These are phyloP conservation scores for Leucocoprinus sp. DNA, from an alignment of 768 basidiomycete species.

Conservation along the genomic window DNA sequence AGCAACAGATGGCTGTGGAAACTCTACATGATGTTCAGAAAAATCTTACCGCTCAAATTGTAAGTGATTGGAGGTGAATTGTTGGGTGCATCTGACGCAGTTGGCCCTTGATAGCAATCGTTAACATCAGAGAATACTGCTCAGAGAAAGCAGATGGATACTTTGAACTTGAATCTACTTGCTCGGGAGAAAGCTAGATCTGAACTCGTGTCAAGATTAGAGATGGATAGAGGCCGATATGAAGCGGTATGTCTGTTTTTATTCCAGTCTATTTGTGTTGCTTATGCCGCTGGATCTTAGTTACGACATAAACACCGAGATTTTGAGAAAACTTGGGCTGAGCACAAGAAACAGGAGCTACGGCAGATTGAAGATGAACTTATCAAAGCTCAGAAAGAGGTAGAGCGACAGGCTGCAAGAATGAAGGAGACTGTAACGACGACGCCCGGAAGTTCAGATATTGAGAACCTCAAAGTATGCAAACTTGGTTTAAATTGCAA, in stretches of 20 bases:
- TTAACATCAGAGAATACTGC: slow-evolving; percentile 38
- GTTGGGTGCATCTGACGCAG: neutral
- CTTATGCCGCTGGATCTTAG: neutral
- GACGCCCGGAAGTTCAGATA: slow-evolving; percentile 4
- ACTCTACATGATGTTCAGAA: slow-evolving; percentile 57
- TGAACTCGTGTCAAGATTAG: slow-evolving; percentile 26
- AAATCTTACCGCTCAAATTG: slow-evolving; percentile 48
- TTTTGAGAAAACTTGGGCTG: slow-evolving; percentile 21
- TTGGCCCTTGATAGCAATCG: slow-evolving; percentile 7
- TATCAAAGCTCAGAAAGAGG: slow-evolving; percentile 34
- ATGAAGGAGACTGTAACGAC: slow-evolving; percentile 1
- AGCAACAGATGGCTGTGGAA: slow-evolving; percentile 52
- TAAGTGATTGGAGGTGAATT: slow-evolving; percentile 28
- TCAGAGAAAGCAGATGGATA: slow-evolving; percentile 23
- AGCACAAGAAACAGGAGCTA: slow-evolving; percentile 28
- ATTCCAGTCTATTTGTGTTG: neutral
- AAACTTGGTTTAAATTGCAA: too few species aligned
- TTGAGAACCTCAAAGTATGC: slow-evolving; percentile 8
- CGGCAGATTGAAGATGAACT: slow-evolving; percentile 41
- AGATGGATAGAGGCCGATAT: slow-evolving; percentile 29
- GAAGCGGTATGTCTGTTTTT: slow-evolving; percentile 28
- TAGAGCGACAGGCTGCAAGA: slow-evolving; percentile 1
- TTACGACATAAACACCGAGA: slow-evolving; percentile 22
- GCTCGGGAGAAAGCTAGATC: slow-evolving; percentile 23
- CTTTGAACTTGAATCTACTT: slow-evolving; percentile 18